A percentile compares a stretch with the other conserved stretches of the same genome.
Evolutionary conservation across 2,329 filamentous ascomycete genomes (phyloP).

Genomic region (Trichophyton benhamiae): DNA sequence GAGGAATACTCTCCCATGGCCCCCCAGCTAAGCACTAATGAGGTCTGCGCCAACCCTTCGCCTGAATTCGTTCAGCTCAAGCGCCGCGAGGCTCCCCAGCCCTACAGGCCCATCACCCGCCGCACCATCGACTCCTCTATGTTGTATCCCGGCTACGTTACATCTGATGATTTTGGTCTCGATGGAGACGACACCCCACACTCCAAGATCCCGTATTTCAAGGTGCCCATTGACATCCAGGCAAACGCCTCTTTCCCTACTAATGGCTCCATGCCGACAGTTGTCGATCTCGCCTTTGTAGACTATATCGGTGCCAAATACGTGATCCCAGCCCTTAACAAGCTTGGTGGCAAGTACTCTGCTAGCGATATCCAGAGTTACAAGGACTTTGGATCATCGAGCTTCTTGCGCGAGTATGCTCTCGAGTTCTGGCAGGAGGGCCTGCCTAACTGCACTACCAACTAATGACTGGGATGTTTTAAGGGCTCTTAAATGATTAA

Average conservation of each 20-base stretch:
- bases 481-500: too few relatives aligned
- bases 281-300: slow-evolving; percentile 19
- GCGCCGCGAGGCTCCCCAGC: slow-evolving; percentile 1
- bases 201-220: slow-evolving; percentile 17
- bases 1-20: background rate
- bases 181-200: slow-evolving; percentile 26
- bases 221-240: slow-evolving; percentile 21
- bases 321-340: slow-evolving; percentile 16
- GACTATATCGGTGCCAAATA: slow-evolving; percentile 15
- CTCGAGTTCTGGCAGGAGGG: slow-evolving; percentile 16
- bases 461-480: background rate
- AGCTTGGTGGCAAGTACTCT: slow-evolving; percentile 22
- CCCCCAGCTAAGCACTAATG: slow-evolving; percentile 4
- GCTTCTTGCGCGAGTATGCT: slow-evolving; percentile 24
- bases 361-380: slow-evolving; percentile 21
- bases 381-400: slow-evolving; percentile 20
- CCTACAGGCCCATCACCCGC: slow-evolving; percentile 15
- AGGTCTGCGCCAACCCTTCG: slow-evolving; percentile 14
- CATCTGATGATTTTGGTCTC: slow-evolving; percentile 24
- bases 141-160: slow-evolving; percentile 20
- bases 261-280: slow-evolving; percentile 14
- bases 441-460: slow-evolving; percentile 10
- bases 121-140: slow-evolving; percentile 15
- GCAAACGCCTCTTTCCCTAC: slow-evolving; percentile 22
- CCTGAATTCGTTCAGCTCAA: background rate